Conservation (phyloP, 2,329 filamentous ascomycete species). For the Zymoseptoria tritici region DNA sequence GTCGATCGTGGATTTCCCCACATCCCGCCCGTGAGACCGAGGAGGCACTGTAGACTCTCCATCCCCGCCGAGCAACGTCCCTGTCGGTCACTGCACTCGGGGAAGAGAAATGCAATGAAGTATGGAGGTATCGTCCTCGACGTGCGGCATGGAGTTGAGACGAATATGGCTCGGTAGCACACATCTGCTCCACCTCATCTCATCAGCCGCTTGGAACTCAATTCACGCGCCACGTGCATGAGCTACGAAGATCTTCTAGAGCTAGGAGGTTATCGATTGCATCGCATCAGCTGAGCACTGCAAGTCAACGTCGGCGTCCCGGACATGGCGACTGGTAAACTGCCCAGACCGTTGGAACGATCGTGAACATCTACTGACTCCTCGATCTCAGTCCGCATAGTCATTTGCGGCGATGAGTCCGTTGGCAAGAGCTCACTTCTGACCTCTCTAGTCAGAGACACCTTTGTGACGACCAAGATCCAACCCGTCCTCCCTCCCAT, state of each 20-base stretch:
- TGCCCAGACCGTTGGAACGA: neutral
- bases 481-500: conserved; percentile 91
- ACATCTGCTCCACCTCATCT: neutral
- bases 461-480: conserved; percentile 93
- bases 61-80: neutral
- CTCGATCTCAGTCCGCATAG: conserved; percentile 72
- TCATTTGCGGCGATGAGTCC: conserved; percentile 92
- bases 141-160: neutral
- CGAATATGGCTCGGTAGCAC: neutral
- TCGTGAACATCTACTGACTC: neutral
- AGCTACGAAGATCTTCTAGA: neutral
- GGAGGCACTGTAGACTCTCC: neutral
- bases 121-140: neutral
- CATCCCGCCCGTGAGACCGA: neutral
- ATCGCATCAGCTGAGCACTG: neutral
- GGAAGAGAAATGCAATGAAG: neutral
- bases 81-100: neutral
- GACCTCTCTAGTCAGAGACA: conserved; percentile 82
- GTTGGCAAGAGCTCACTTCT: conserved; percentile 77
- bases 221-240: neutral
- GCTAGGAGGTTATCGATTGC: neutral
- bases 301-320: neutral
- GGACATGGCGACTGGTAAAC: neutral
- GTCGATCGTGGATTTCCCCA: neutral
- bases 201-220: neutral